Evolutionary conservation across 768 basidiomycete species (phyloP).

Genomic region (Tylopilus rubrobrunneus): DNA sequence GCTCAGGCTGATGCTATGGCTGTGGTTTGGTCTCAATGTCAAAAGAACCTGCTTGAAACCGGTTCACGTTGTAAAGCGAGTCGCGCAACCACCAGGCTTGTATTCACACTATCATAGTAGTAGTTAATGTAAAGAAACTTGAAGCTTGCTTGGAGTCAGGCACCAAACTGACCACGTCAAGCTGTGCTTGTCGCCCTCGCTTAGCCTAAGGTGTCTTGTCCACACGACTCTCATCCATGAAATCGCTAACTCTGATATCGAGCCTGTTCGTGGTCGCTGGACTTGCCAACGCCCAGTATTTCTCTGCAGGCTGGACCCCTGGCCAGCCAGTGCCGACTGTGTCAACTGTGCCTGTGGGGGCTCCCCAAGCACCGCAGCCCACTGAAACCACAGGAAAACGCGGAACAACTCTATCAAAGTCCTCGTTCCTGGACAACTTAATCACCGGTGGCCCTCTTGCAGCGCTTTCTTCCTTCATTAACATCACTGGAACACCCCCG

Average conservation of each 20-base stretch:
- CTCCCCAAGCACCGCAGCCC: conserved; percentile 21
- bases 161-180: not conserved
- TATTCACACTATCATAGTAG: too few species aligned
- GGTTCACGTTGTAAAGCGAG: too few species aligned
- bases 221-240: conserved; percentile 39
- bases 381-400: conserved; percentile 25
- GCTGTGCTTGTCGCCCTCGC: not conserved
- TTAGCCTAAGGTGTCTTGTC: not conserved
- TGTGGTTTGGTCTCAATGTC: too few species aligned
- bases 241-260: conserved; percentile 38
- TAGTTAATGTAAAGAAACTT: too few species aligned
- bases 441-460: conserved; percentile 54
- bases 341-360: conserved; percentile 17
- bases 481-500: conserved; percentile 53
- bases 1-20: not conserved
- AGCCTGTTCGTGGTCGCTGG: conserved; percentile 19
- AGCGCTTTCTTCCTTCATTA: conserved; percentile 50
- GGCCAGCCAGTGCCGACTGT: conserved; percentile 57
- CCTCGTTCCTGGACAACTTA: conserved; percentile 31
- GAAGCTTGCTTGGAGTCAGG: not conserved
- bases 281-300: conserved; percentile 59
- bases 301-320: conserved; percentile 79
- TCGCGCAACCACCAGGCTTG: too few species aligned
- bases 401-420: conserved; percentile 9
- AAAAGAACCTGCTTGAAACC: too few species aligned